phyloP scores from a whole-genome alignment of 495 filamentous ascomycete species.

The Penicillium turbatum region DNA sequence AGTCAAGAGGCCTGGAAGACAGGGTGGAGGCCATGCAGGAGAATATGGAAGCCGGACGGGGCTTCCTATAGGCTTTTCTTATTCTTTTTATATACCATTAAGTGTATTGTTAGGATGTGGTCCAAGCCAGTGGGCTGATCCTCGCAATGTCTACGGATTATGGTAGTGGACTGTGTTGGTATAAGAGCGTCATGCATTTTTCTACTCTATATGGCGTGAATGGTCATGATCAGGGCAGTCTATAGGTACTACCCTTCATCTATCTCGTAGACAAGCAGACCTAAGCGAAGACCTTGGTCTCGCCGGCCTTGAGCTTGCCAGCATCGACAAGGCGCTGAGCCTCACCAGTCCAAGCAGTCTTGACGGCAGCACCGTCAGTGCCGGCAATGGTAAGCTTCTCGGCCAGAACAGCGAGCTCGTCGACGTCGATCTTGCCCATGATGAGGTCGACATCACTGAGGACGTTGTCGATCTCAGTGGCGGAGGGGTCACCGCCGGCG shows the following conservation, averaged over 20 bases:
- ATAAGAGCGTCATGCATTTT: slow-evolving; percentile 1
- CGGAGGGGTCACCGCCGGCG: slow-evolving; percentile 58
- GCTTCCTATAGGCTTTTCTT: too few relatives aligned
- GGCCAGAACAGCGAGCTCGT: slow-evolving; percentile 78
- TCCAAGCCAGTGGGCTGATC: too few relatives aligned
- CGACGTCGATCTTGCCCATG: slow-evolving; percentile 80
- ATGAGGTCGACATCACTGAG: slow-evolving; percentile 86
- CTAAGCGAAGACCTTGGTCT: slow-evolving; percentile 54
- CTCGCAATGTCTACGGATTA: background rate
- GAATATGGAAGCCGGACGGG: too few relatives aligned
- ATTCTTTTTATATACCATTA: too few relatives aligned
- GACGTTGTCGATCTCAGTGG: slow-evolving; percentile 72
- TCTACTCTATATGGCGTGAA: slow-evolving; percentile 12
- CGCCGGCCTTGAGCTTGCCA: slow-evolving; percentile 80
- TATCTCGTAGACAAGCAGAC: slow-evolving; percentile 4
- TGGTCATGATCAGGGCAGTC: slow-evolving; percentile 7
- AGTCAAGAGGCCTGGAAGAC: too few relatives aligned
- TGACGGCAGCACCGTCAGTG: slow-evolving; percentile 55
- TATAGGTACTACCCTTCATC: background rate
- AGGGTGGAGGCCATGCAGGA: too few relatives aligned
- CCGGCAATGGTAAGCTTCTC: slow-evolving; percentile 61
- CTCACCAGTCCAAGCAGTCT: slow-evolving; percentile 65
- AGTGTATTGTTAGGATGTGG: too few relatives aligned
- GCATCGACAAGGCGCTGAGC: slow-evolving; percentile 66
- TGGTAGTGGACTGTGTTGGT: background rate